These are phyloP conservation scores for Cystobasidiopsis lactophilus DNA, from an alignment of 768 basidiomycete genomes.

Conservation along the genomic window DNA sequence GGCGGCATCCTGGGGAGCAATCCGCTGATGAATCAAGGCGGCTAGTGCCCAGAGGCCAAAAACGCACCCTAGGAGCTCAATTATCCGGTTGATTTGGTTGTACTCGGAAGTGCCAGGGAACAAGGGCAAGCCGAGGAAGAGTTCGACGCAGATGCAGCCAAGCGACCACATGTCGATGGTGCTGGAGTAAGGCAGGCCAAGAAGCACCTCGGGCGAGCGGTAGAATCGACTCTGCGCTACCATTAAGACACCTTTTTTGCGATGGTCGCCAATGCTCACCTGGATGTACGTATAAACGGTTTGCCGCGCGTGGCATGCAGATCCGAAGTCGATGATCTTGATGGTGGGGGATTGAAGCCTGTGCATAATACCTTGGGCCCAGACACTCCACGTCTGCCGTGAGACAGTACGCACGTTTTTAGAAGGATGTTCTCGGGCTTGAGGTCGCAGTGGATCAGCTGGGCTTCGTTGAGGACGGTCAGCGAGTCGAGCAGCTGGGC, in stretches of 20 bases:
- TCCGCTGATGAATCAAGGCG: not conserved
- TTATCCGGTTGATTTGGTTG: constrained; percentile 87
- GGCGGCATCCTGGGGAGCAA: constrained; percentile 51
- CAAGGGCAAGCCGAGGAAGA: constrained; percentile 83
- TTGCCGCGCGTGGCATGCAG: constrained; percentile 93
- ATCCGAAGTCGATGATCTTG: constrained; percentile 98
- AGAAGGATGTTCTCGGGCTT: constrained; percentile 97
- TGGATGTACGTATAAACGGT: constrained; percentile 99
- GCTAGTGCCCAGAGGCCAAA: not conserved
- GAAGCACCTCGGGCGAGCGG: constrained; percentile 25
- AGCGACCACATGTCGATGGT: constrained; percentile 99
- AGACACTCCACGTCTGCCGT: not conserved
- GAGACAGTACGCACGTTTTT: constrained; percentile 50
- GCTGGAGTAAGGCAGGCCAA: constrained; percentile 82
- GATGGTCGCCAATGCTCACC: too few species aligned
- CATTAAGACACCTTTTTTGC: not conserved
- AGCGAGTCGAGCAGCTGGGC: constrained; percentile 81
- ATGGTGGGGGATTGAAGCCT: constrained; percentile 93
- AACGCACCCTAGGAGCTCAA: constrained; percentile 91
- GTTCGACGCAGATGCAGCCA: constrained; percentile 93
- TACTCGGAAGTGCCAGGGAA: constrained; percentile 99
- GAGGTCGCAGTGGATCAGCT: constrained; percentile 91
- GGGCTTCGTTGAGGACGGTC: constrained; percentile 77
- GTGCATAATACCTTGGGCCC: constrained; percentile 3
- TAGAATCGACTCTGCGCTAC: too few species aligned